Base-by-base conservation (phyloP, 495 filamentous ascomycete genomes). In the Xylaria sp. region DNA sequence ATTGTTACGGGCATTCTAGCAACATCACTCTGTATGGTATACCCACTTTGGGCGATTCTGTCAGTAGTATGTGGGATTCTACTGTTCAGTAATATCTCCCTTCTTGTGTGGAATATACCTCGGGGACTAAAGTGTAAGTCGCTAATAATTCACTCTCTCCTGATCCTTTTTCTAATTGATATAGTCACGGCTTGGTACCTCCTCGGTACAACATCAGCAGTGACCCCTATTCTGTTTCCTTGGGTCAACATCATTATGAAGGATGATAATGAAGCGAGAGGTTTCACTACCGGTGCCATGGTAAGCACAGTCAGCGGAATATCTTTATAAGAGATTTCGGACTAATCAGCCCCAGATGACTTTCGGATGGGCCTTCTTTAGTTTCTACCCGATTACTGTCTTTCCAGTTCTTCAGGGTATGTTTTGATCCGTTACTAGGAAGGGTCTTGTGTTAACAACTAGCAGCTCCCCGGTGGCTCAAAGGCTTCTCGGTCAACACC, bases 171-270 rank as follows among this genome's bases (percentile, higher is more conserved):
- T 53, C 50, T 53, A 53, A 53, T 14, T 9, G 11, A 15, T 12
- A 15, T 4, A 53, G 50, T 53, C 50, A 53, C 50, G 50, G 50
- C 50, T 29, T 53, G 50, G 50, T 53, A 53, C 12, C 50, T 53
- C 24, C 50, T 53, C 11, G 50, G 50, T 15, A 53, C 50, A 12
- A 53, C 50, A 1, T 53, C 50, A 15, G 50, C 50, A 1, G 50
- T 53, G 11, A 53, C 50, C 50, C 50, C 50, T 53, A 53, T 53
- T 12, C n/a, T 53, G 12, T 53, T 53, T 53, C 50, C 50, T 26
- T 53, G 50, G 50, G 50, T 53, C 24, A 53, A 53, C 24, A 53
- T 53, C 11, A 53, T 53, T 14, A 53, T 53, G 50, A 53, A 53
- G 6, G 50, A 53, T 29, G 50, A 53, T 5, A 53, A 53, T 19